phyloP scores from a whole-genome alignment of 2,329 filamentous ascomycete species.

The Colletotrichum phormii region DNA sequence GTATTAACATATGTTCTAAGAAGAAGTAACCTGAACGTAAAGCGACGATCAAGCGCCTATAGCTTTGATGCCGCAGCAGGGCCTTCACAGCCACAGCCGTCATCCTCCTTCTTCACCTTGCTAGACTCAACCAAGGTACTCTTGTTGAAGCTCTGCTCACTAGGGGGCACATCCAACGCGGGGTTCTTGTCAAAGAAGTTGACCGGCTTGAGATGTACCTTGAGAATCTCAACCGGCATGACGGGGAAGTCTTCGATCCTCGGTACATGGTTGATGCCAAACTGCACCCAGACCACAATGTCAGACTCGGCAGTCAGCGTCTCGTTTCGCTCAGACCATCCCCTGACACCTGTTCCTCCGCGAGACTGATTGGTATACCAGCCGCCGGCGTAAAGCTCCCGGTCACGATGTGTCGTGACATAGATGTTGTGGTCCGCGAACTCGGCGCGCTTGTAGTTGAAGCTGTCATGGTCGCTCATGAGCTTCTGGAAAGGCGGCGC shows the following conservation, averaged over 20 bases:
- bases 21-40: not conserved
- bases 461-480: slow-evolving; percentile 32
- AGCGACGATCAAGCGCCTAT: not conserved
- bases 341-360: slow-evolving; percentile 24
- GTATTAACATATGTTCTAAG: too few species aligned
- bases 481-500: slow-evolving; percentile 31
- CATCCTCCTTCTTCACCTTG: not conserved
- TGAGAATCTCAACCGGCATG: slow-evolving; percentile 68
- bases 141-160: slow-evolving; percentile 34
- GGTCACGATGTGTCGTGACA: slow-evolving; percentile 30
- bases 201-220: slow-evolving; percentile 59
- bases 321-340: slow-evolving; percentile 29
- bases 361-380: slow-evolving; percentile 35
- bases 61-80: slow-evolving; percentile 12
- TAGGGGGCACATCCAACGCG: slow-evolving; percentile 49
- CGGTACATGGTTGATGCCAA: slow-evolving; percentile 66
- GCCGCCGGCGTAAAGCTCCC: slow-evolving; percentile 32
- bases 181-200: slow-evolving; percentile 66
- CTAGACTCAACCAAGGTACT: slow-evolving; percentile 24
- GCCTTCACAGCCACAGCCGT: slow-evolving; percentile 8
- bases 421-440: slow-evolving; percentile 35
- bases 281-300: slow-evolving; percentile 65
- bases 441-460: slow-evolving; percentile 33
- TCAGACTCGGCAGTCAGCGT: slow-evolving; percentile 19
- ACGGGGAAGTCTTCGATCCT: slow-evolving; percentile 69